phyloP scores from a whole-genome alignment of 2,329 filamentous ascomycete genomes.

The Aspergillus hiratsukae region DNA sequence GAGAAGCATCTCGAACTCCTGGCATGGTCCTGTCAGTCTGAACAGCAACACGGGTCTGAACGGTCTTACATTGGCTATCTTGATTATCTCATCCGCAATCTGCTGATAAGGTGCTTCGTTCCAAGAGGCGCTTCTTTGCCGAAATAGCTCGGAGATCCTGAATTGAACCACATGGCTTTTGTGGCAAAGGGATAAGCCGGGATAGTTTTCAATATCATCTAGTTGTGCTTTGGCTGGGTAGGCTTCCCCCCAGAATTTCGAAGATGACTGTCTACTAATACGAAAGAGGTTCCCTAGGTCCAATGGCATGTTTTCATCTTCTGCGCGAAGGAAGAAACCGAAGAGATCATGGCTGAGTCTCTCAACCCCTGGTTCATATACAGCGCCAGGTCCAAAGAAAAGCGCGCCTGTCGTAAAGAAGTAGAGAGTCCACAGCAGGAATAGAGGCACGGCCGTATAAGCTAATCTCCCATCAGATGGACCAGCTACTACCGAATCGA shows the following conservation, averaged over 20 bases:
- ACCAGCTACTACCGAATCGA: not conserved
- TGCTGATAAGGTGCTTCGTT: constrained; percentile 11
- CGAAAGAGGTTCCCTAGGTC: constrained; percentile 20
- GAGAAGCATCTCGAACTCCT: constrained; percentile 23
- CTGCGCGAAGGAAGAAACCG: constrained; percentile 18
- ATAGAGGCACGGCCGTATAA: constrained; percentile 21
- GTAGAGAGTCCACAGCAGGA: constrained; percentile 25
- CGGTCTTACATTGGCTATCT: constrained; percentile 16
- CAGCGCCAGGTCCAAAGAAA: constrained; percentile 15
- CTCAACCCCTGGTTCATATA: constrained; percentile 1
- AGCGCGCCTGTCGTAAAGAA: constrained; percentile 22
- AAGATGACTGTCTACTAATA: constrained; percentile 23
- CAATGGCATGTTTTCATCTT: constrained; percentile 7
- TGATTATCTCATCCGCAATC: constrained; percentile 17
- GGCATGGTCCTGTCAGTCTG: not conserved
- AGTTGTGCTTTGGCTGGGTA: constrained; percentile 22
- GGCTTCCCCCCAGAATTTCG: constrained; percentile 22
- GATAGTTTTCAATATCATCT: constrained; percentile 25
- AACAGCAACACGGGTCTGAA: not conserved
- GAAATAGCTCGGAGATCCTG: constrained; percentile 21
- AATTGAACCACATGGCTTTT: constrained; percentile 23
- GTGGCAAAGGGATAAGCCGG: constrained; percentile 20
- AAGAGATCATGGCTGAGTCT: constrained; percentile 16
- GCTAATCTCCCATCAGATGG: constrained; percentile 9
- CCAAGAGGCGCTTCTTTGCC: constrained; percentile 4